These are phyloP conservation scores for Crassisporium funariophilum DNA, from an alignment of 768 basidiomycete species.

Conservation along the genomic window DNA sequence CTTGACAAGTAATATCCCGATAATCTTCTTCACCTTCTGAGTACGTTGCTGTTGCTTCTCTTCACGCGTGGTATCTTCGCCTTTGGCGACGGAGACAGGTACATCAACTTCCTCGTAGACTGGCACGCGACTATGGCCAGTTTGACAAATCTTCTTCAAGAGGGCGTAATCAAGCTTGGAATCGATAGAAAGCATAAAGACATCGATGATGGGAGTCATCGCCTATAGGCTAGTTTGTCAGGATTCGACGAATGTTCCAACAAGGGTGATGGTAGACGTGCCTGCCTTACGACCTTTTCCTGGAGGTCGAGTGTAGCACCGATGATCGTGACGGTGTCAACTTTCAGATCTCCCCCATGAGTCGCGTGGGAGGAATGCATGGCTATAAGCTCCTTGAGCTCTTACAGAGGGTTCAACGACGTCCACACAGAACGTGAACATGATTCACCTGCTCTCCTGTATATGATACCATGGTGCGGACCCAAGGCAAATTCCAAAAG, in stretches of 20 bases:
- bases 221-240: constrained; percentile 43
- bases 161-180: constrained; percentile 81
- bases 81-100: constrained; percentile 39
- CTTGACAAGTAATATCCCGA: constrained; percentile 87
- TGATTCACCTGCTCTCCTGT: constrained; percentile 63
- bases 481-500: constrained; percentile 78
- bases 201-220: constrained; percentile 78
- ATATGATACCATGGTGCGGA: constrained; percentile 88
- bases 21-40: constrained; percentile 73
- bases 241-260: background rate
- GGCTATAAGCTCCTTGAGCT: constrained; percentile 89
- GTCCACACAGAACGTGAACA: background rate
- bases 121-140: constrained; percentile 84
- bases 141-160: constrained; percentile 72
- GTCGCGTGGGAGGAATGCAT: constrained; percentile 76
- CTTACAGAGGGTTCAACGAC: constrained; percentile 29
- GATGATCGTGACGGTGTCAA: constrained; percentile 87
- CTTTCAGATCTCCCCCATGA: constrained; percentile 84
- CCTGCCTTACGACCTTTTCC: constrained; percentile 79
- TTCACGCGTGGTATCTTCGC: constrained; percentile 8
- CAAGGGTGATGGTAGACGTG: constrained; percentile 21
- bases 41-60: constrained; percentile 29
- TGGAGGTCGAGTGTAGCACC: constrained; percentile 89
- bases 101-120: constrained; percentile 80
- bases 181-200: constrained; percentile 89